Conservation (phyloP, 306 rosid genomes). For the Senna siamea region DNA sequence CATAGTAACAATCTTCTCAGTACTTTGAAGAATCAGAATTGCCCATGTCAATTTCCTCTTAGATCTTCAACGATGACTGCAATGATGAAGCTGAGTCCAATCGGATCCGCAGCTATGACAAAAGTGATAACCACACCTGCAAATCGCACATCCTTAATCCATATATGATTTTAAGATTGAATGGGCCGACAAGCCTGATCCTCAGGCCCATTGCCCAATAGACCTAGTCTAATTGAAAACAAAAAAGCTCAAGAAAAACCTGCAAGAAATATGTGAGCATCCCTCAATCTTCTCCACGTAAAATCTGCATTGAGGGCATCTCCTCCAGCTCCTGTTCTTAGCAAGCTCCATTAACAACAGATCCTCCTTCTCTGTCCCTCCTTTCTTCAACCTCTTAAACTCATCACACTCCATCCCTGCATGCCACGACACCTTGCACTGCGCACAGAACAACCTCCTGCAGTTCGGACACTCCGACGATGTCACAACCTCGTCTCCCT, state of each 20-base stretch:
- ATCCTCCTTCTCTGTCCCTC: conserved; percentile 52
- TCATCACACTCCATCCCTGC: conserved; percentile 46
- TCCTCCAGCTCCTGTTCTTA: conserved; percentile 47
- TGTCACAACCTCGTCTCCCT: conserved; percentile 44
- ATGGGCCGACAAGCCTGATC: no score
- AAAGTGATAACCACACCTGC: conserved; percentile 51
- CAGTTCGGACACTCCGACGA: conserved; percentile 61
- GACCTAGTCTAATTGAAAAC: no score
- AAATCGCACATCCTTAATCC: background rate
- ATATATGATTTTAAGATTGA: no score
- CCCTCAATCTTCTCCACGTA: conserved; percentile 57
- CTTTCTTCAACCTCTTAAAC: conserved; percentile 39
- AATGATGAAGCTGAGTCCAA: conserved; percentile 27
- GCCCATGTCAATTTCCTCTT: no score
- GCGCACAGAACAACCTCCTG: conserved; percentile 64
- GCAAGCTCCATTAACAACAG: conserved; percentile 56
- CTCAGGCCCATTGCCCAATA: no score
- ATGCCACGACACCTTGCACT: conserved; percentile 69
- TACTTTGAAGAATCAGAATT: no score
- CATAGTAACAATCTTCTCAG: no score
- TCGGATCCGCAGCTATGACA: conserved; percentile 53
- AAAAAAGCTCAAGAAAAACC: no score
- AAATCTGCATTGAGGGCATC: conserved; percentile 56
- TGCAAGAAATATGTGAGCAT: conserved; percentile 61
- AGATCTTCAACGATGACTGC: no score